Conservation (phyloP, 225 moss, liverwort and hornwort genomes). For the Marchantia paleacea region DNA sequence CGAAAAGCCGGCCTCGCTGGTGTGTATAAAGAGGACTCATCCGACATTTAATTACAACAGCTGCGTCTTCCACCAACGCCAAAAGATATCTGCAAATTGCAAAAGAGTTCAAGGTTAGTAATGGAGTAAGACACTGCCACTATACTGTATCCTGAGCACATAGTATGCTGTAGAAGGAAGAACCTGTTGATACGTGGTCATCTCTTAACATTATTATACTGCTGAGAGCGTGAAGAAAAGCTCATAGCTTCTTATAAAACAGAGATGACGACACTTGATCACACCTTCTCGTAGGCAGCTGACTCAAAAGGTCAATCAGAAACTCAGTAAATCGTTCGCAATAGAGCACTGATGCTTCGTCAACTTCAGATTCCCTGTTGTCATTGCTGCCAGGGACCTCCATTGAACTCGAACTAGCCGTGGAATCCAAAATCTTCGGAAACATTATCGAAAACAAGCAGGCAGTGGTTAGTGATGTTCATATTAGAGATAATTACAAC, state of each 20-base stretch:
- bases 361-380: slow-evolving; percentile 31
- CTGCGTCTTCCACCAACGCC: slow-evolving; percentile 86
- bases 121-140: not conserved
- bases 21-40: slow-evolving; percentile 86
- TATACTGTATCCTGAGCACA: not conserved
- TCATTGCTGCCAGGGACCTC: slow-evolving; percentile 16
- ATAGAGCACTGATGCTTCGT: slow-evolving; percentile 74
- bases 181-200: not conserved
- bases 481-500: no score
- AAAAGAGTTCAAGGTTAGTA: not conserved
- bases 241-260: not conserved
- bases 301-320: slow-evolving; percentile 92
- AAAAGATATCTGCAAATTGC: slow-evolving; percentile 53
- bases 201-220: not conserved
- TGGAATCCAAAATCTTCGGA: slow-evolving; percentile 50
- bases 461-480: not conserved
- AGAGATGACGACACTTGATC: not conserved
- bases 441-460: not conserved
- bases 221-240: no score
- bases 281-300: slow-evolving; percentile 71
- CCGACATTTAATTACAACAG: slow-evolving; percentile 79
- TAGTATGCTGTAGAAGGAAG: not conserved
- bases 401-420: slow-evolving; percentile 37
- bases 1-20: slow-evolving; percentile 68
- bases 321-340: slow-evolving; percentile 98